These are phyloP conservation scores for Papiliotrema nemorosa DNA, from an alignment of 1,284 basidiomycete genomes.

Conservation along the genomic window DNA sequence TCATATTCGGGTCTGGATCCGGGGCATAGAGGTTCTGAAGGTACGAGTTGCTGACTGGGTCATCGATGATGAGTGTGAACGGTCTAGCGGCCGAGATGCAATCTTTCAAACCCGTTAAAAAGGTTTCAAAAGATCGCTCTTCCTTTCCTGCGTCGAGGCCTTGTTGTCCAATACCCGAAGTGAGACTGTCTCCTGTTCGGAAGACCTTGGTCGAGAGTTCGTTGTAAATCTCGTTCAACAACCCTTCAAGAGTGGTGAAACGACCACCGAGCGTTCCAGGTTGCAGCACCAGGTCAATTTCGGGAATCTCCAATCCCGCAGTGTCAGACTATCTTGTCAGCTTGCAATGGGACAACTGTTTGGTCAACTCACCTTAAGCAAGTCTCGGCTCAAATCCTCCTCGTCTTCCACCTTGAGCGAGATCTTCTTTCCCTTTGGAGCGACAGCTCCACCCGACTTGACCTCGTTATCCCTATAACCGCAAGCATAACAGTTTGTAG, in stretches of 20 bases:
- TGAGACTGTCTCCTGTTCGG: conserved; percentile 51
- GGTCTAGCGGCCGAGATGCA: conserved; percentile 70
- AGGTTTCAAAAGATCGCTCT: conserved; percentile 63
- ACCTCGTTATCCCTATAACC: conserved; percentile 98
- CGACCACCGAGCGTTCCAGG: conserved; percentile 96
- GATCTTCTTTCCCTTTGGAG: conserved; percentile 78
- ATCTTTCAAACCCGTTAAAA: conserved; percentile 75
- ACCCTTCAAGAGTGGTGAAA: conserved; percentile 95
- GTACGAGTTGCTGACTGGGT: conserved; percentile 93
- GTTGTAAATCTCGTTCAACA: conserved; percentile 91
- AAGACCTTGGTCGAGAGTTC: conserved; percentile 92
- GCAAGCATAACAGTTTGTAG: conserved; percentile 90
- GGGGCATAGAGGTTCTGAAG: conserved; percentile 93
- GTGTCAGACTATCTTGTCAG: conserved; percentile 97
- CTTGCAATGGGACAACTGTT: no score
- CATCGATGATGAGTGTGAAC: conserved; percentile 92
- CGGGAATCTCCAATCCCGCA: conserved; percentile 84
- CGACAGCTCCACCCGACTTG: conserved; percentile 88
- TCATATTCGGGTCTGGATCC: conserved; percentile 88
- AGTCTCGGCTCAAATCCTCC: conserved; percentile 90
- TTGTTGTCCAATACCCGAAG: conserved; percentile 40
- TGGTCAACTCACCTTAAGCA: conserved; percentile 76
- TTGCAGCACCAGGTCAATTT: conserved; percentile 88
- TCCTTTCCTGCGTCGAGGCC: conserved; percentile 51
- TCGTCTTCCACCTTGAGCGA: conserved; percentile 86